Base-by-base conservation (phyloP, 352 stramenopile species). In the Globisporangium iwayamae region DNA sequence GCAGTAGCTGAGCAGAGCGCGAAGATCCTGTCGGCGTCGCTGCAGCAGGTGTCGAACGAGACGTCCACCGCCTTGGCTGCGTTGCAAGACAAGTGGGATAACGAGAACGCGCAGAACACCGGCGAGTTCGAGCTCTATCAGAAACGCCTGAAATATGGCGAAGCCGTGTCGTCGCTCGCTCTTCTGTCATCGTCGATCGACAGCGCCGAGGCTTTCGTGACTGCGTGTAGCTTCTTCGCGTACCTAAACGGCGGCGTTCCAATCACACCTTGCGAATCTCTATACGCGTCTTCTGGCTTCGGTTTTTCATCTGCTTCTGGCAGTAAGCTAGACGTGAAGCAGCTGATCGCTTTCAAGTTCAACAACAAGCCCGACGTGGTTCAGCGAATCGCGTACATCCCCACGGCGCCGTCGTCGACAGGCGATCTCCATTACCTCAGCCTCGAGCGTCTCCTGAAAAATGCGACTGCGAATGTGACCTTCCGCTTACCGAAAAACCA, bases 351-450 rank as follows among this genome's bases (percentile, higher is more conserved):
- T 16, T 55, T 55, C 48, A 55, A 55, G 48, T 13, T 55, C 25
- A 55, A 55, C 48, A 55, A 55, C 25, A 55, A 55, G 13, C 48
- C 48, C 48, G 25, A 55, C 48, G 25, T 36, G 25, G n/a, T 38
- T 6, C 48, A 55, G 48, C 48, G 48, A 25, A 55, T 55, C 6
- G 48, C 48, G 48, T 55, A 55, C 48, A 55, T 55, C 22, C 48
- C 48, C 13, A 54, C 48, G 22, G 30, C 48, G 13, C 48, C 48
- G 22, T 55, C 48, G 25, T 55, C 48, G 30, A 30, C 48, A 20
- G 22, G 48, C 13, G 48, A 55, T 22, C 48, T 55, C 25, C 48
- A 55, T 5, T 55, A 55, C 48, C 18, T 55, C 22, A 55, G 14
- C 10, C 22, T 55, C 6, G 48, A 55, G 6, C 48, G 48, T 9